These are phyloP conservation scores for Neurospora intermedia DNA, from an alignment of 495 filamentous ascomycete genomes.

Conservation along the genomic window DNA sequence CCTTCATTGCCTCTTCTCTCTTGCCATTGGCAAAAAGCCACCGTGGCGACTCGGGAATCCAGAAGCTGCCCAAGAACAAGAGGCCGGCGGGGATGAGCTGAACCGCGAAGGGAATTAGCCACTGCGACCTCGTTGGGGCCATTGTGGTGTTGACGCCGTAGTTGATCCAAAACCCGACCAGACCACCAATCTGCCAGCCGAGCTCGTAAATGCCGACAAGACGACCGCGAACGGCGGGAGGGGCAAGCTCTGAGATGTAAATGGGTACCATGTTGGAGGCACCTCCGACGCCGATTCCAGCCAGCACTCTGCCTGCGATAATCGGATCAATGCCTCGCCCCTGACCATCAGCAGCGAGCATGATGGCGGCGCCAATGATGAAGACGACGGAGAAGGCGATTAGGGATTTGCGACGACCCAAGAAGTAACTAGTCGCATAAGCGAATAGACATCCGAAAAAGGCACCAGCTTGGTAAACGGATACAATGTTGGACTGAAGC, in stretches of 20 bases:
- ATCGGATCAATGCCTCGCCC: conserved; percentile 48
- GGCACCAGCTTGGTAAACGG: conserved; percentile 56
- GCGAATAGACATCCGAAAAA: conserved; percentile 58
- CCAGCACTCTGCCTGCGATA: conserved; percentile 44
- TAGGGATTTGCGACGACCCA: conserved; percentile 47
- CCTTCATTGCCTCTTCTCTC: conserved; percentile 44
- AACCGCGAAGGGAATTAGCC: conserved; percentile 47
- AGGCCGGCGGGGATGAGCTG: conserved; percentile 46
- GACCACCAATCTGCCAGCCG: conserved; percentile 60
- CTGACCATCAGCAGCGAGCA: conserved; percentile 46
- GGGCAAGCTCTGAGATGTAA: conserved; percentile 48
- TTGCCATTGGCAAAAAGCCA: conserved; percentile 51
- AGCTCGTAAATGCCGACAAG: conserved; percentile 59
- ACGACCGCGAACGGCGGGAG: conserved; percentile 43
- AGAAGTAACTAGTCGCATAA: conserved; percentile 45
- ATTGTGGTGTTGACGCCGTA: conserved; percentile 40
- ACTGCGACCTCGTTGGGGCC: conserved; percentile 35
- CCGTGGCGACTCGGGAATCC: conserved; percentile 50
- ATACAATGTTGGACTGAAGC: conserved; percentile 57
- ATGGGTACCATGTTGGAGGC: conserved; percentile 44
- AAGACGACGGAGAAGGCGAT: conserved; percentile 45
- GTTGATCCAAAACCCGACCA: conserved; percentile 69
- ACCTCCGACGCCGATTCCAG: conserved; percentile 43
- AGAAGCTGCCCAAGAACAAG: conserved; percentile 36
- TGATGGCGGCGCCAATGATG: conserved; percentile 52